Evolutionary conservation across 768 basidiomycete species (phyloP).

Genomic region (Mycena floridula): DNA sequence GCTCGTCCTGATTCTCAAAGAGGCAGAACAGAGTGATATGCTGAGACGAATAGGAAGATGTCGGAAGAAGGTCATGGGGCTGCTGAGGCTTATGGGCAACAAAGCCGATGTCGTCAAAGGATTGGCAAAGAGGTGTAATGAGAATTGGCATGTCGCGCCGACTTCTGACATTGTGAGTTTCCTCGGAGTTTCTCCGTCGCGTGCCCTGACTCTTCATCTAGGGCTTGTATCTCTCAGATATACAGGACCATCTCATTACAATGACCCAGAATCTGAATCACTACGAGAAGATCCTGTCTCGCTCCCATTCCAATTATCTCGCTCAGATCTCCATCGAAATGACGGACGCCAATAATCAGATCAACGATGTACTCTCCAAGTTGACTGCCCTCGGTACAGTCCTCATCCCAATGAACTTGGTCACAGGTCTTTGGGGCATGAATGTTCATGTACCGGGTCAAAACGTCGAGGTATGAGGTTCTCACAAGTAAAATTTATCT

Average conservation of each 20-base stretch:
- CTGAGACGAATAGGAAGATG: conserved; percentile 94
- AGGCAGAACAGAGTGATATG: conserved; percentile 98
- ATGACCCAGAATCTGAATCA: conserved; percentile 99
- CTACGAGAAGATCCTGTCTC: conserved; percentile 98
- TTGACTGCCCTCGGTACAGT: conserved; percentile 96
- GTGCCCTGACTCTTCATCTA: conserved; percentile 20
- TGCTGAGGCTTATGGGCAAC: conserved; percentile 95
- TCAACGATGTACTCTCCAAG: conserved; percentile 97
- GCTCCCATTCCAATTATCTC: conserved; percentile 98
- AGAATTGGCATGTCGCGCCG: conserved; percentile 97
- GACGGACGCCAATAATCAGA: conserved; percentile 99
- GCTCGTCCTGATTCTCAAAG: conserved; percentile 92
- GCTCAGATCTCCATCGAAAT: conserved; percentile 99
- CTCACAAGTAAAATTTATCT: not conserved
- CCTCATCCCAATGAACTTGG: conserved; percentile 93
- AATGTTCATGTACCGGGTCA: conserved; percentile 96
- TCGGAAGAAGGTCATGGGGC: conserved; percentile 98
- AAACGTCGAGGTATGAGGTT: conserved; percentile 35
- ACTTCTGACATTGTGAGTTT: conserved; percentile 87
- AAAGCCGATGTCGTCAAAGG: conserved; percentile 99
- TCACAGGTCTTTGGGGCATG: conserved; percentile 94
- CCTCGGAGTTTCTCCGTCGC: not conserved
- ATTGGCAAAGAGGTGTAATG: conserved; percentile 94
- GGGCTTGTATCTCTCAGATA: conserved; percentile 94
- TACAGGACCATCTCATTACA: conserved; percentile 98